Percentiles rank a stretch among this genome's conserved stretches.
Conservation (phyloP, 78 protist genomes). For the Dictyostelium intermedium region DNA sequence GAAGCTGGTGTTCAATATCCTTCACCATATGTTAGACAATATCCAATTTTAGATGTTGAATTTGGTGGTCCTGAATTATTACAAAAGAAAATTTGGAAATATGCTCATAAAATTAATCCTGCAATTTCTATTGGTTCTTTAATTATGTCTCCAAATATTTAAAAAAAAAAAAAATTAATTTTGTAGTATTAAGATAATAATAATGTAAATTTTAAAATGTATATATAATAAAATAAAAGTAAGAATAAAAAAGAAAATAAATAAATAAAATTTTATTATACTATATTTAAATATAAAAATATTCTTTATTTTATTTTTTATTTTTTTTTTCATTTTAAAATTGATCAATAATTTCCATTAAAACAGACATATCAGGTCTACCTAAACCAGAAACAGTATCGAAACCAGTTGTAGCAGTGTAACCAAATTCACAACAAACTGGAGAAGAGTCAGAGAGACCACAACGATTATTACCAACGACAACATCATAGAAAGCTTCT, state of each 20-base stretch:
- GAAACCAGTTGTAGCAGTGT: conserved; percentile 9
- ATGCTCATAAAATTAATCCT: conserved; percentile 54
- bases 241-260: too few species aligned
- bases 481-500: conserved; percentile 81
- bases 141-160: conserved; percentile 58
- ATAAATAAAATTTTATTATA: too few species aligned
- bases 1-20: conserved; percentile 70
- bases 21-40: conserved; percentile 43
- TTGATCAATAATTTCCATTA: conserved; percentile 34
- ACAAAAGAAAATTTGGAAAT: conserved; percentile 39
- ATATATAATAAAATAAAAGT: too few species aligned
- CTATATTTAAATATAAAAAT: too few species aligned
- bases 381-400: conserved; percentile 46
- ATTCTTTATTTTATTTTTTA: neutral
- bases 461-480: conserved; percentile 80
- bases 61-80: conserved; percentile 32
- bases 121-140: conserved; percentile 46
- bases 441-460: conserved; percentile 27
- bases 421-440: conserved; percentile 85
- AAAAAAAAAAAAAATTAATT: neutral
- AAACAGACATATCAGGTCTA: conserved; percentile 44
- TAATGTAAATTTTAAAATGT: too few species aligned
- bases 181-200: too few species aligned
- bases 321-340: neutral
- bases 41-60: conserved; percentile 31